A percentile compares a stretch with the other conserved stretches of the same genome.
These are phyloP conservation scores for Quercus engelmannii DNA, from an alignment of 306 rosid species.

Conservation along the genomic window DNA sequence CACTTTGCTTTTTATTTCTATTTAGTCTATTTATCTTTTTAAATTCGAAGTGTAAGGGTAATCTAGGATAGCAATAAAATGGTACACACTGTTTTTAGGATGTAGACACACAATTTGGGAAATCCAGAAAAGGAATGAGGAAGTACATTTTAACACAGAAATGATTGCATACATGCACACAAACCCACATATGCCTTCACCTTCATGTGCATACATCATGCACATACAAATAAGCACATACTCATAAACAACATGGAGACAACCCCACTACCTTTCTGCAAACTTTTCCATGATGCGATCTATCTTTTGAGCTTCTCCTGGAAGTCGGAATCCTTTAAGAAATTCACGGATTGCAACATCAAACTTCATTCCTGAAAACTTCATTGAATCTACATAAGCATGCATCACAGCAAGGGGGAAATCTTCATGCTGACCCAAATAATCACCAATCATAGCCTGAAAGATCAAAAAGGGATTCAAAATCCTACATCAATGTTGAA, in stretches of 20 bases:
- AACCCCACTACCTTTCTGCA: conserved; percentile 75
- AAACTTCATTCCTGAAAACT: conserved; percentile 90
- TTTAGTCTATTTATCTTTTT: background rate
- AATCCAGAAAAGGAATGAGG: background rate
- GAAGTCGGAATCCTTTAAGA: conserved; percentile 96
- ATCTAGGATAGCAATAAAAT: background rate
- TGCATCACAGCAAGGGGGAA: conserved; percentile 98
- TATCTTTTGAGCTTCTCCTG: conserved; percentile 99
- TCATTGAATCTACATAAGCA: conserved; percentile 91
- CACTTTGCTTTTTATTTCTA: background rate
- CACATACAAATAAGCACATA: background rate
- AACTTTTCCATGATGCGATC: conserved; percentile 99
- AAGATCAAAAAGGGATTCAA: conserved; percentile 26
- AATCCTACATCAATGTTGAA: conserved; percentile 25
- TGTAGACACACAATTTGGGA: background rate
- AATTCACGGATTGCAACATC: conserved; percentile 91
- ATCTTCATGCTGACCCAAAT: conserved; percentile 99
- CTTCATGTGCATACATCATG: conserved; percentile 4
- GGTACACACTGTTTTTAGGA: background rate
- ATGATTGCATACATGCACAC: background rate
- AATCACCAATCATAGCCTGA: conserved; percentile 95
- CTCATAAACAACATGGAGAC: conserved; percentile 8
- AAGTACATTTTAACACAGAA: conserved; percentile 11
- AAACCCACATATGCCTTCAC: conserved; percentile 5
- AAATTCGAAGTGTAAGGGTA: background rate